These are phyloP conservation scores for Pueraria montana DNA, from an alignment of 306 rosid species.

Conservation along the genomic window DNA sequence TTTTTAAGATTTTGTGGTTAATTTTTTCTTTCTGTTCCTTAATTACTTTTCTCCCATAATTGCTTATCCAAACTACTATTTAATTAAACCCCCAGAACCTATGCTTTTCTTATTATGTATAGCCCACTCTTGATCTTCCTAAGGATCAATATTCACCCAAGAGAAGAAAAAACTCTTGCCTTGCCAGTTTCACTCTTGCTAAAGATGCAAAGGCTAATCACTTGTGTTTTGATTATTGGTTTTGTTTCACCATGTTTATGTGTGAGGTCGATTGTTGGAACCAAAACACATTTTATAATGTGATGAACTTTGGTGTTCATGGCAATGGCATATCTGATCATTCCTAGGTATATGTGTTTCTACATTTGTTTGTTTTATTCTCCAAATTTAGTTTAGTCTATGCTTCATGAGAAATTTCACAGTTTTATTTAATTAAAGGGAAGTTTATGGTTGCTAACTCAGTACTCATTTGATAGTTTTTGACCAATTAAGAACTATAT, in stretches of 20 bases:
- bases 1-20: neutral
- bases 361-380: neutral
- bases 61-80: neutral
- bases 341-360: conserved; percentile 29
- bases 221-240: conserved; percentile 30
- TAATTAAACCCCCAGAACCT: neutral
- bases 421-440: no score
- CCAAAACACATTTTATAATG: neutral
- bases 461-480: no score
- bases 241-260: conserved; percentile 34
- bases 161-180: neutral
- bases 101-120: no score
- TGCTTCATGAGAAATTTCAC: neutral
- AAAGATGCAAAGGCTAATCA: conserved; percentile 26
- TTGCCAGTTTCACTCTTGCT: no score
- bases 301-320: conserved; percentile 38
- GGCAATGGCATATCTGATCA: conserved; percentile 42
- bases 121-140: neutral
- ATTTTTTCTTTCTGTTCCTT: neutral
- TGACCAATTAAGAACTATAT: no score
- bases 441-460: no score
- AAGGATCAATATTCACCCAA: neutral
- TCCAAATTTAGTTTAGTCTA: neutral
- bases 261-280: neutral
- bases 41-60: neutral